Conservation (phyloP, 805 yeast species). For the Saccharomycopsis sp. region DNA sequence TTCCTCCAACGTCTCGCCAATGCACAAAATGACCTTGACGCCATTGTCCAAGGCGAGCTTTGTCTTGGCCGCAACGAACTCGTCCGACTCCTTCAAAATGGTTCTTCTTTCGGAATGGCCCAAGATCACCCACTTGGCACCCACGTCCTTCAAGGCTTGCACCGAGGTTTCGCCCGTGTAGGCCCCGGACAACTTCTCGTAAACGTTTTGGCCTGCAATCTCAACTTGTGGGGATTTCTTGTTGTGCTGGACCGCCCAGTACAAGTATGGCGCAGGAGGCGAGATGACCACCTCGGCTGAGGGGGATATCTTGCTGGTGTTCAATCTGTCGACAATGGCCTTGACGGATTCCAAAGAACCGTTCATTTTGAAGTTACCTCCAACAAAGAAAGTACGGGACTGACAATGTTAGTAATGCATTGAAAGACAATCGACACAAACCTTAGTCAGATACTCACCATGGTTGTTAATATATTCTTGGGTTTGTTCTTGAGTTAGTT, state of each 20-base stretch:
- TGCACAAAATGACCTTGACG: constrained; percentile 86
- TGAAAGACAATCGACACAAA: too few relatives aligned
- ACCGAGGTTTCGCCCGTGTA: constrained; percentile 96
- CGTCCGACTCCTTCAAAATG: constrained; percentile 81
- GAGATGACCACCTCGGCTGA: constrained; percentile 89
- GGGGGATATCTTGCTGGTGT: constrained; percentile 63
- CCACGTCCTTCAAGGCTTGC: constrained; percentile 78
- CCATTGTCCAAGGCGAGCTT: constrained; percentile 89
- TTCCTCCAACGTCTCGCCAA: constrained; percentile 96
- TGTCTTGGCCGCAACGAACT: constrained; percentile 87
- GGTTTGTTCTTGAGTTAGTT: too few relatives aligned
- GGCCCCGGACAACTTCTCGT: constrained; percentile 85
- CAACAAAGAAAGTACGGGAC: constrained; percentile 94
- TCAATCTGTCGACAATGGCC: constrained; percentile 74
- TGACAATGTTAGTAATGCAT: too few relatives aligned
- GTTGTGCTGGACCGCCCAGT: constrained; percentile 60
- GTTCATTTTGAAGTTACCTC: constrained; percentile 99
- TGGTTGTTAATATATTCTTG: too few relatives aligned
- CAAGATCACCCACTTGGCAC: constrained; percentile 88
- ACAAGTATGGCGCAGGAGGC: constrained; percentile 92
- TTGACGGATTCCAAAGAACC: constrained; percentile 83
- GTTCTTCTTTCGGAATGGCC: constrained; percentile 99
- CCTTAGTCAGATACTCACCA: too few relatives aligned
- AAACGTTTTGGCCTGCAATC: constrained; percentile 88
- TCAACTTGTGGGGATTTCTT: constrained; percentile 59